These are phyloP conservation scores for Syzygium aqueum DNA, from an alignment of 345 rosid genomes.

Conservation along the genomic window DNA sequence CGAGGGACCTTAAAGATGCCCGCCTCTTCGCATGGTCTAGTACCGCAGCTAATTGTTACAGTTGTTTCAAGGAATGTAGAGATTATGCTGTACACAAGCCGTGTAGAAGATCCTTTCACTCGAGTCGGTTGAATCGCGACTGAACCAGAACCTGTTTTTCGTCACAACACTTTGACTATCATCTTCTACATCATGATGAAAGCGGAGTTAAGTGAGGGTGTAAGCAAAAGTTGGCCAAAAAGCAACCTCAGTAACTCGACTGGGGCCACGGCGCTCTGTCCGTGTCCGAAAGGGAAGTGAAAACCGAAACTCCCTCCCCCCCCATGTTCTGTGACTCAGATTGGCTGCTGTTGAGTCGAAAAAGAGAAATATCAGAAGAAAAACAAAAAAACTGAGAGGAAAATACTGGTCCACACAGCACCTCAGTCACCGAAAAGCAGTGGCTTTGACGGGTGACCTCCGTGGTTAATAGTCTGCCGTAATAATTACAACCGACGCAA, in stretches of 20 bases:
- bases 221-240: neutral
- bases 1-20: neutral
- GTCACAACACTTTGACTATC: neutral
- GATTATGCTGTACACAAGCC: neutral
- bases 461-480: neutral
- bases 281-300: neutral
- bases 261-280: neutral
- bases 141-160: neutral
- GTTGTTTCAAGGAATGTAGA: neutral
- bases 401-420: neutral
- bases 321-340: conserved; percentile 7
- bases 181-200: neutral
- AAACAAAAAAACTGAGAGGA: neutral
- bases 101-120: neutral
- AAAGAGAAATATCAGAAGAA: too few species aligned
- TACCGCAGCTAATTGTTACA: neutral
- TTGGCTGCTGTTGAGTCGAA: neutral
- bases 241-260: neutral
- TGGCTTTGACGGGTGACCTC: neutral
- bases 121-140: neutral
- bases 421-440: neutral
- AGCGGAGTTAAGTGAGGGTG: neutral
- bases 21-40: neutral
- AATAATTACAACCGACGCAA: neutral
- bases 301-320: neutral